These are phyloP conservation scores for Postia placenta DNA, from an alignment of 768 basidiomycete species.

Conservation along the genomic window DNA sequence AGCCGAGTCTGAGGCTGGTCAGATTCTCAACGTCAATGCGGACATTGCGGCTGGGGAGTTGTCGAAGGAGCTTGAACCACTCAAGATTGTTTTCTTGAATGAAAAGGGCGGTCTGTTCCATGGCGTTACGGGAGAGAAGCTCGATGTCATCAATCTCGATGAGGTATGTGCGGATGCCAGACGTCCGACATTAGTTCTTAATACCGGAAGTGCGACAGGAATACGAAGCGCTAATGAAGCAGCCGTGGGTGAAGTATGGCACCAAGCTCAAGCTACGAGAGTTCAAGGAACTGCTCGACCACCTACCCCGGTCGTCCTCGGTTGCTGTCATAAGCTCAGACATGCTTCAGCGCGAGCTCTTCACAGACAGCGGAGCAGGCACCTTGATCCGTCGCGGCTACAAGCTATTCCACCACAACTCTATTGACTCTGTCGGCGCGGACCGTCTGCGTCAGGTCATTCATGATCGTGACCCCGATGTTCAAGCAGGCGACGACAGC, in stretches of 20 bases:
- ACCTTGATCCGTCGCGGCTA: slow-evolving; percentile 98
- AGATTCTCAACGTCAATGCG: slow-evolving; percentile 98
- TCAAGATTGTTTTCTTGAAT: slow-evolving; percentile 98
- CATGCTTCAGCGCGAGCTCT: slow-evolving; percentile 93
- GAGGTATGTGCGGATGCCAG: slow-evolving; percentile 50
- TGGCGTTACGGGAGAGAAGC: slow-evolving; percentile 92
- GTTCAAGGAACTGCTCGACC: slow-evolving; percentile 97
- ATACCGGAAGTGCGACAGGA: slow-evolving; percentile 49
- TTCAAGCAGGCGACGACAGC: slow-evolving; percentile 74
- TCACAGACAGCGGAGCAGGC: slow-evolving; percentile 96
- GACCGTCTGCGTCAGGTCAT: slow-evolving; percentile 94
- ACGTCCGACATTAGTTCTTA: background rate
- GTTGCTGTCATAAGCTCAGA: slow-evolving; percentile 96
- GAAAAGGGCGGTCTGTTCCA: slow-evolving; percentile 99
- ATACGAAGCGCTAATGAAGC: slow-evolving; percentile 94
- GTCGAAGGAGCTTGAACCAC: slow-evolving; percentile 94
- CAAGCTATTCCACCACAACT: slow-evolving; percentile 89
- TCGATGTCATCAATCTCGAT: slow-evolving; percentile 95
- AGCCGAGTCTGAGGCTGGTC: slow-evolving; percentile 93
- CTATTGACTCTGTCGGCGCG: slow-evolving; percentile 79
- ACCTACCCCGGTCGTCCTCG: slow-evolving; percentile 95
- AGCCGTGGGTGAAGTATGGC: slow-evolving; percentile 98
- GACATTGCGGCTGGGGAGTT: slow-evolving; percentile 98
- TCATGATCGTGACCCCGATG: slow-evolving; percentile 92
- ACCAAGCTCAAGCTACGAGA: slow-evolving; percentile 99